A percentile compares a stretch with the other conserved stretches of the same genome.
Conservation (phyloP, 257 asterid genomes). For the Solanum commersonii region DNA sequence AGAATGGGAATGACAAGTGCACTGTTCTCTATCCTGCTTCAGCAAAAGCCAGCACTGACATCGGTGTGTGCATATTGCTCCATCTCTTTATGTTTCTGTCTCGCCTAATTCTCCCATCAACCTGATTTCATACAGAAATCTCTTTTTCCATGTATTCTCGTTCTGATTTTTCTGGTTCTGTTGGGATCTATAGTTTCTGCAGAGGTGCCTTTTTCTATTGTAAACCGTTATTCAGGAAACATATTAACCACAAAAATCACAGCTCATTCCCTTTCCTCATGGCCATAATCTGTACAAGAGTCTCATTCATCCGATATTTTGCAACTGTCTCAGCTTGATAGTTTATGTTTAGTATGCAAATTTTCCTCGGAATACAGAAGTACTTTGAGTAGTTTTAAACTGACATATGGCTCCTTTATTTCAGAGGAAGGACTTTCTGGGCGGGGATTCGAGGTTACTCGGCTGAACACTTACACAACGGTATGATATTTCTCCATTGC, state of each 20-base stretch:
- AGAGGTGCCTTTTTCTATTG: background rate
- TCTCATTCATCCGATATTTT: background rate
- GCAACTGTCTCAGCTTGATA: background rate
- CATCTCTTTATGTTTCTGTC: background rate
- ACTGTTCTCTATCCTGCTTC: conserved; percentile 95
- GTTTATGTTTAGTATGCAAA: background rate
- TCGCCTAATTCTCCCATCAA: background rate
- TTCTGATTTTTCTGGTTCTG: background rate
- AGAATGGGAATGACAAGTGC: conserved; percentile 37
- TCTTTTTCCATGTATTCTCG: background rate
- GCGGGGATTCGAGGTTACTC: conserved; percentile 87
- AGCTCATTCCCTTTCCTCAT: background rate
- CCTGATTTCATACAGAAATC: background rate
- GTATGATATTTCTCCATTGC: conserved; percentile 23
- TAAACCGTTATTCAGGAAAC: background rate
- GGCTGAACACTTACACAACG: conserved; percentile 93
- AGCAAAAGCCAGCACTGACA: conserved; percentile 84
- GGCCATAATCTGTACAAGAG: background rate
- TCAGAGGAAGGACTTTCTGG: conserved; percentile 79
- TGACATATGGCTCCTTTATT: background rate
- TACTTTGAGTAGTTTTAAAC: background rate
- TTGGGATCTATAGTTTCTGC: background rate
- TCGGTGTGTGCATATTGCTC: conserved; percentile 37
- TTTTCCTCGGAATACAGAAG: background rate
- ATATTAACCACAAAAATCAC: background rate